Conservation (phyloP, 345 rosid genomes). For the Erucastrum elatum region DNA sequence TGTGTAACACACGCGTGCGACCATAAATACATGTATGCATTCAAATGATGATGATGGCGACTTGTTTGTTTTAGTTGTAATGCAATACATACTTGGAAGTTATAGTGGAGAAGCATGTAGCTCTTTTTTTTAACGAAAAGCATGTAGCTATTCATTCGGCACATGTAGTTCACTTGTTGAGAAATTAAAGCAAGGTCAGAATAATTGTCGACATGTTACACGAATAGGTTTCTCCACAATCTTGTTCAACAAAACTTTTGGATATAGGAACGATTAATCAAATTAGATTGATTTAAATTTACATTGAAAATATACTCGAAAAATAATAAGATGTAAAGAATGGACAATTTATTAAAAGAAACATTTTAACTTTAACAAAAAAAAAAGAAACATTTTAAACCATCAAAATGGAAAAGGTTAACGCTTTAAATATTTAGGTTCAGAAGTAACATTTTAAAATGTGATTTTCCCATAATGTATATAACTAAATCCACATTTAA, state of each 20-base stretch:
- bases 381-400: not conserved
- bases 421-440: not conserved
- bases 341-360: not conserved
- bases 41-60: constrained; percentile 20
- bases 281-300: not conserved
- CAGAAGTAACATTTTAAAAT: not conserved
- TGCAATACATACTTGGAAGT: constrained; percentile 24
- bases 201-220: not conserved
- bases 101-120: constrained; percentile 10
- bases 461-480: not conserved
- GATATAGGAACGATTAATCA: not conserved
- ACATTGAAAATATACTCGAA: not conserved
- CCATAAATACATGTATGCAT: constrained; percentile 14
- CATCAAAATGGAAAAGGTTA: not conserved
- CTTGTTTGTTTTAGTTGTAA: constrained; percentile 22
- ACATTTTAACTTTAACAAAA: too few species aligned
- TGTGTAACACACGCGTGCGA: constrained; percentile 36
- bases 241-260: not conserved
- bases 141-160: not conserved
- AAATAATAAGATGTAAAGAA: not conserved
- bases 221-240: not conserved
- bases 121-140: not conserved
- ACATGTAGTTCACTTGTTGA: constrained; percentile 1
- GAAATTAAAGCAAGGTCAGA: not conserved
- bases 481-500: not conserved